Evolutionary conservation across 2,329 filamentous ascomycete genomes (phyloP), one percentile per base, ranked within the genome.

Genomic region (Trichoderma sp.): DNA sequence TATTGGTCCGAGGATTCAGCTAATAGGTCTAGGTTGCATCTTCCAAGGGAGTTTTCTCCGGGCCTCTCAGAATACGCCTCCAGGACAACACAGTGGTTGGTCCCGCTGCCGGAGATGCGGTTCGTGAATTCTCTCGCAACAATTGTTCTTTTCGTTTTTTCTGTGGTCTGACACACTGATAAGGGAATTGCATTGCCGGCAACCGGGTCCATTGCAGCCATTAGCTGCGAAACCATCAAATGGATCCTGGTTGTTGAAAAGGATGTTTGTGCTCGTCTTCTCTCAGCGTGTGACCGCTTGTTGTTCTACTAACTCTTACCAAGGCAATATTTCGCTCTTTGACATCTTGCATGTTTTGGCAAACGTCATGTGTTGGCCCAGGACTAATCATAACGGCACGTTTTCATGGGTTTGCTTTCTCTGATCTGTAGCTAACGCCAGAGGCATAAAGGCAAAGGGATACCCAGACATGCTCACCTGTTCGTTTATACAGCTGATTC

Each of bases 161-260:
- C 7, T 4, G 8, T 37, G 1, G 19, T 50, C 72, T 75, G 15
- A 75, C 52, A 45, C 4, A 22, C 17, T 37, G 6, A 4, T 1
- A 50, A 91, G 86, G 90, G 90, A 1, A 79, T 85, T 5, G 78
- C 90, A 0, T 81, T 94, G 9, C 90, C 91, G 0, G 79, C 80
- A 7, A 71, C 83, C 2, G 80, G 79, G 59, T 82, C 84, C 0
- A 80, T 89, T 13, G 78, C 82, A 0, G 74, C 74, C 2, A 72
- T 92, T 1, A 77, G 87, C 45, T 76, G 89, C n/a, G 75, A 76
- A 0, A 68, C 73, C 1, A 78, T 85, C 2, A 80, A 80, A 64
- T 93, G 90, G 90, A 80, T 94, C 52, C 79, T 94, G 0, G 85
- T 94, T 0, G 84, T 94, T 61, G 92, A 95, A 75, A 94, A 95